These are phyloP conservation scores for Rhododendron ferrugineum DNA, from an alignment of 148 eudicot genomes.

Conservation along the genomic window DNA sequence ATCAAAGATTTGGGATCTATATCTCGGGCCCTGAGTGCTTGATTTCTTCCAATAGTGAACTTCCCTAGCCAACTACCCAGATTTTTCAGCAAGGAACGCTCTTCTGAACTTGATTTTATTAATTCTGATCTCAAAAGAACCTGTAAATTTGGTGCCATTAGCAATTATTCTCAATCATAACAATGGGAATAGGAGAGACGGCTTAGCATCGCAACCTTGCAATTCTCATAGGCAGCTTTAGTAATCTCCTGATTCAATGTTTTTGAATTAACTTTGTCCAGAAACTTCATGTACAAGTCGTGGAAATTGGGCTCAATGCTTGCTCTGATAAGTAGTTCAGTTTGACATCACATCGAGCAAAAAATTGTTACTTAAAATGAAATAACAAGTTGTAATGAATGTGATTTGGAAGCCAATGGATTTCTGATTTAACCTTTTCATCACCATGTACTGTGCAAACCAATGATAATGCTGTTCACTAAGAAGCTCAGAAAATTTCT, in stretches of 20 bases:
- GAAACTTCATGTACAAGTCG: slow-evolving; percentile 19
- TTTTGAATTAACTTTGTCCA: slow-evolving; percentile 17
- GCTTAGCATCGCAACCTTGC: slow-evolving; percentile 12
- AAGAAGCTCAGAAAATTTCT: slow-evolving; percentile 1
- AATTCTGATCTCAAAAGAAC: slow-evolving; percentile 18
- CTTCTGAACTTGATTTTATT: slow-evolving; percentile 21
- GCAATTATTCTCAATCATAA: neutral
- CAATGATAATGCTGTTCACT: no score
- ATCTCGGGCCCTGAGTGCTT: slow-evolving; percentile 19
- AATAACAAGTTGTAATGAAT: no score
- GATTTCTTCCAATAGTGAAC: slow-evolving; percentile 14
- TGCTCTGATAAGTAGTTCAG: no score
- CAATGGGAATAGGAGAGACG: neutral
- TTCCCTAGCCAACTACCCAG: slow-evolving; percentile 28
- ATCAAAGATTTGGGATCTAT: slow-evolving; percentile 23
- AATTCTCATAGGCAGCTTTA: slow-evolving; percentile 20
- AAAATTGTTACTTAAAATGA: no score
- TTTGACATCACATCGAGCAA: no score
- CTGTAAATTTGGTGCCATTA: neutral
- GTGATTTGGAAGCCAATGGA: no score
- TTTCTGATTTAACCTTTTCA: no score
- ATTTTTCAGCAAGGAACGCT: slow-evolving; percentile 20
- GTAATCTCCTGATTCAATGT: slow-evolving; percentile 17
- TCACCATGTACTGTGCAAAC: no score
- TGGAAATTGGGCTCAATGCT: slow-evolving; percentile 14